A percentile compares a stretch with the other conserved stretches of the same genome.
Evolutionary conservation across 768 basidiomycete species (phyloP).

Genomic region (Termitomyces sp.): DNA sequence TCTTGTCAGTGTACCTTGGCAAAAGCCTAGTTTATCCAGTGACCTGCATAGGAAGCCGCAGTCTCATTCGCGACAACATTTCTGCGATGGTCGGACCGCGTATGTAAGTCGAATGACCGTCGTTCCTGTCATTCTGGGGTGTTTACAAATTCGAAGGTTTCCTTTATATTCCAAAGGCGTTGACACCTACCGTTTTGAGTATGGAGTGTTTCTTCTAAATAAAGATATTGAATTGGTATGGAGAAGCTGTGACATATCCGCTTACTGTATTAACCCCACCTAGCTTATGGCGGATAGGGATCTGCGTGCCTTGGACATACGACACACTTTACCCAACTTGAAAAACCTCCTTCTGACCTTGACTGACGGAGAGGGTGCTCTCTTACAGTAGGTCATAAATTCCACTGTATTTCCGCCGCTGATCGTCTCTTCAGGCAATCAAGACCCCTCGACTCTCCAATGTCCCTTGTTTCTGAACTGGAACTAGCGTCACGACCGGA

Average conservation of each 20-base stretch:
- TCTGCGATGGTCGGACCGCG: slow-evolving; percentile 94
- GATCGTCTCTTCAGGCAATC: slow-evolving; percentile 18
- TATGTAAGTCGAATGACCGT: slow-evolving; percentile 55
- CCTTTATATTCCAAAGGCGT: slow-evolving; percentile 93
- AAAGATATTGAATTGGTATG: slow-evolving; percentile 94
- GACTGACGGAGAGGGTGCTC: slow-evolving; percentile 61
- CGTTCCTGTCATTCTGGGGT: neutral
- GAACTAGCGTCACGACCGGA: slow-evolving; percentile 16
- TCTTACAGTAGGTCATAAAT: slow-evolving; percentile 38
- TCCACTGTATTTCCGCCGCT: slow-evolving; percentile 8
- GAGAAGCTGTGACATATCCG: slow-evolving; percentile 5
- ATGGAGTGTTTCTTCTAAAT: slow-evolving; percentile 94
- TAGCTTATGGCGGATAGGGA: slow-evolving; percentile 92
- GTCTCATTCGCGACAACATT: slow-evolving; percentile 88
- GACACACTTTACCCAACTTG: slow-evolving; percentile 95
- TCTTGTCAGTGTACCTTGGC: slow-evolving; percentile 76
- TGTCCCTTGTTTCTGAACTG: slow-evolving; percentile 22
- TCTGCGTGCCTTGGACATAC: slow-evolving; percentile 85
- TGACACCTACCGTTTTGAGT: slow-evolving; percentile 96
- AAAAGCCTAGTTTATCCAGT: slow-evolving; percentile 83
- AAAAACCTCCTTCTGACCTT: slow-evolving; percentile 90
- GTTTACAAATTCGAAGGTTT: slow-evolving; percentile 54
- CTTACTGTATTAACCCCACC: slow-evolving; percentile 5
- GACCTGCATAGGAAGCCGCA: slow-evolving; percentile 86
- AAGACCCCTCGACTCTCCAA: slow-evolving; percentile 21